Evolutionary conservation across 2,329 filamentous ascomycete species (phyloP).

Genomic region (Penicillium sp.): DNA sequence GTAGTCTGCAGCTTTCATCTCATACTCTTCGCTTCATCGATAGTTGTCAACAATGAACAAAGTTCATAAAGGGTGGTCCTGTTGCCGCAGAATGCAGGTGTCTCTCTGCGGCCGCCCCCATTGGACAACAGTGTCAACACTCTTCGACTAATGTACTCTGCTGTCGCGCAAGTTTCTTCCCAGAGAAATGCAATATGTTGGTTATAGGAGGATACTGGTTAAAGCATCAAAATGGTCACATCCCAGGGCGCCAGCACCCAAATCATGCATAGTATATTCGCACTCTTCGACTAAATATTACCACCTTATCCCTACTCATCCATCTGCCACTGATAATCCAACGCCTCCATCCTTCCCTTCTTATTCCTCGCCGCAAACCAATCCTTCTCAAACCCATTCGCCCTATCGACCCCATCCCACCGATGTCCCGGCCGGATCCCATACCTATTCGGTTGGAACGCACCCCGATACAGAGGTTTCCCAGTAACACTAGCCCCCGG

Average conservation of each 20-base stretch:
- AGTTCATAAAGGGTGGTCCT: neutral
- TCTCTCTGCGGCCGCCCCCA: neutral
- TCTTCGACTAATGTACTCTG: neutral
- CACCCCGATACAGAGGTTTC: slow-evolving; percentile 72
- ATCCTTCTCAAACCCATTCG: slow-evolving; percentile 90
- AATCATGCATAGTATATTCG: slow-evolving; percentile 1
- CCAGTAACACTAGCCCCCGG: slow-evolving; percentile 49
- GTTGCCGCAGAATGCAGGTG: neutral
- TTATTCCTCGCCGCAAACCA: slow-evolving; percentile 86
- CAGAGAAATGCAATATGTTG: neutral
- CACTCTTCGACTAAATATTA: slow-evolving; percentile 7
- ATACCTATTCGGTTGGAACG: slow-evolving; percentile 86
- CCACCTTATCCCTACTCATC: slow-evolving; percentile 61
- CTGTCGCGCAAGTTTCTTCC: neutral
- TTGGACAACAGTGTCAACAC: neutral
- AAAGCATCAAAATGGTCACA: neutral
- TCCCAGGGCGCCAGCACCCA: slow-evolving; percentile 8
- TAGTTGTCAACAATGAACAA: neutral
- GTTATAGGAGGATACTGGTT: neutral
- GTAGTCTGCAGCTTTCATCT: neutral
- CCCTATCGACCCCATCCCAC: slow-evolving; percentile 95
- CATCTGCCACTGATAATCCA: slow-evolving; percentile 96
- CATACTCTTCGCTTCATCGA: neutral
- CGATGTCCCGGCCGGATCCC: slow-evolving; percentile 87
- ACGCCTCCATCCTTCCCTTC: slow-evolving; percentile 69